A percentile compares a stretch with the other conserved stretches of the same genome.
phyloP scores from a whole-genome alignment of 2,329 filamentous ascomycete genomes.

The Trichoderma atroviride region DNA sequence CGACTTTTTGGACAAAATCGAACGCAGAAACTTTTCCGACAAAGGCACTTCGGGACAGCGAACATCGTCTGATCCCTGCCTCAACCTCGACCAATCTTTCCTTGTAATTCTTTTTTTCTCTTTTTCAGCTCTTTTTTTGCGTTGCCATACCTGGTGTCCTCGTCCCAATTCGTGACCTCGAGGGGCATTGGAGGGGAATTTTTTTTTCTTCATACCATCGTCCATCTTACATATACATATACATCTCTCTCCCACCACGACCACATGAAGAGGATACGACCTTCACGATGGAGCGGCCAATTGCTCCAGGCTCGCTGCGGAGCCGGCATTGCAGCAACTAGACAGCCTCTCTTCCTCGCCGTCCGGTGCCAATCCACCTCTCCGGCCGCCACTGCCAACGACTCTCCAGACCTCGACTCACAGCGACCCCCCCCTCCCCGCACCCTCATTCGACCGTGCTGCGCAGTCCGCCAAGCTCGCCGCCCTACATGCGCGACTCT shows the following conservation, averaged over 20 bases:
- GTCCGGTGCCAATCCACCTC: conserved; percentile 42
- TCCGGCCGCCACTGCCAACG: conserved; percentile 32
- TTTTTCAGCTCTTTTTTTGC: not conserved
- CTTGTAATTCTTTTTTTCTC: not conserved
- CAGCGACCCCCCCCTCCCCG: conserved; percentile 57
- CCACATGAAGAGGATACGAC: conserved; percentile 49
- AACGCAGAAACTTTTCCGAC: conserved; percentile 25
- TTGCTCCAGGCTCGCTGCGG: conserved; percentile 43
- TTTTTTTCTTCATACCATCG: not conserved
- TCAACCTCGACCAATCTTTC: not conserved
- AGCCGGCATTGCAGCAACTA: conserved; percentile 32
- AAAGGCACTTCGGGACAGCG: conserved; percentile 12
- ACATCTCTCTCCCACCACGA: not conserved
- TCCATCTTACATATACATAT: not conserved
- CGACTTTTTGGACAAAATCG: conserved; percentile 26
- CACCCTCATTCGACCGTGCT: conserved; percentile 69
- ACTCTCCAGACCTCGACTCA: conserved; percentile 33
- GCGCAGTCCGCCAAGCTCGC: conserved; percentile 82
- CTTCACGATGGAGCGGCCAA: conserved; percentile 47
- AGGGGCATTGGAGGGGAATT: conserved; percentile 24
- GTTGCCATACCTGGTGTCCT: not conserved
- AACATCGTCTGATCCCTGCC: conserved; percentile 7
- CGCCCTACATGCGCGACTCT: conserved; percentile 86
- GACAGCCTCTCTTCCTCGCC: conserved; percentile 34
- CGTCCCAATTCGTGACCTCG: not conserved